phyloP scores from a whole-genome alignment of 495 filamentous ascomycete species.

The Schizothecium vesticola region DNA sequence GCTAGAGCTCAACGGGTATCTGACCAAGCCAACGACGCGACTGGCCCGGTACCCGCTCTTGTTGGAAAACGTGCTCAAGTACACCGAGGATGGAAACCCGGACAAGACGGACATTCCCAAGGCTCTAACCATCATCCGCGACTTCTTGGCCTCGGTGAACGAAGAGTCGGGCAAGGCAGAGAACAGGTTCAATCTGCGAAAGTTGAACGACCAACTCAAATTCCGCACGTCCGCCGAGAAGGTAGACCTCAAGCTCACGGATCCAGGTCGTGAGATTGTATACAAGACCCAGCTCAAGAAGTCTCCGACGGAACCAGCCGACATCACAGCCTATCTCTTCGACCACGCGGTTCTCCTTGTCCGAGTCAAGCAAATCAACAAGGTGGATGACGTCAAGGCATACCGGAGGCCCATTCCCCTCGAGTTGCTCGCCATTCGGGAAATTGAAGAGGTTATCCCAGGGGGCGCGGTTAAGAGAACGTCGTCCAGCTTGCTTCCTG shows the following conservation, averaged over 20 bases:
- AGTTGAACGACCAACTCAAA: slow-evolving; percentile 81
- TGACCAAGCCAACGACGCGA: slow-evolving; percentile 96
- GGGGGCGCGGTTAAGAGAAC: slow-evolving; percentile 77
- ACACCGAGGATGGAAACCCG: slow-evolving; percentile 77
- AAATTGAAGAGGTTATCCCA: slow-evolving; percentile 94
- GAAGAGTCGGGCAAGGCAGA: slow-evolving; percentile 93
- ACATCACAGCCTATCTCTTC: slow-evolving; percentile 91
- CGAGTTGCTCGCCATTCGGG: slow-evolving; percentile 85
- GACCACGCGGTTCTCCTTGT: slow-evolving; percentile 92
- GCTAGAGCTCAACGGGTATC: slow-evolving; percentile 93
- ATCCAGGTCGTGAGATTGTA: slow-evolving; percentile 86
- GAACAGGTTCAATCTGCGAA: slow-evolving; percentile 93
- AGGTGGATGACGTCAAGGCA: slow-evolving; percentile 88
- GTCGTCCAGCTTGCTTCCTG: slow-evolving; percentile 79
- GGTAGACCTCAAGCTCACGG: slow-evolving; percentile 90
- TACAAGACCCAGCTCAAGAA: slow-evolving; percentile 94
- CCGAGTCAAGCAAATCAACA: slow-evolving; percentile 82
- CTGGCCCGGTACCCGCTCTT: slow-evolving; percentile 92
- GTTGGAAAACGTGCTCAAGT: slow-evolving; percentile 85
- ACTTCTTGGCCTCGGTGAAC: slow-evolving; percentile 84
- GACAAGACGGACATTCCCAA: slow-evolving; percentile 89
- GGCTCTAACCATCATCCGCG: slow-evolving; percentile 77
- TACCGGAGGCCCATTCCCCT: slow-evolving; percentile 94
- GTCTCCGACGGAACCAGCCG: slow-evolving; percentile 74
- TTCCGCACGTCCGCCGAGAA: slow-evolving; percentile 73